phyloP scores from a whole-genome alignment of 2,329 filamentous ascomycete genomes.

The Alternaria incomplexa region DNA sequence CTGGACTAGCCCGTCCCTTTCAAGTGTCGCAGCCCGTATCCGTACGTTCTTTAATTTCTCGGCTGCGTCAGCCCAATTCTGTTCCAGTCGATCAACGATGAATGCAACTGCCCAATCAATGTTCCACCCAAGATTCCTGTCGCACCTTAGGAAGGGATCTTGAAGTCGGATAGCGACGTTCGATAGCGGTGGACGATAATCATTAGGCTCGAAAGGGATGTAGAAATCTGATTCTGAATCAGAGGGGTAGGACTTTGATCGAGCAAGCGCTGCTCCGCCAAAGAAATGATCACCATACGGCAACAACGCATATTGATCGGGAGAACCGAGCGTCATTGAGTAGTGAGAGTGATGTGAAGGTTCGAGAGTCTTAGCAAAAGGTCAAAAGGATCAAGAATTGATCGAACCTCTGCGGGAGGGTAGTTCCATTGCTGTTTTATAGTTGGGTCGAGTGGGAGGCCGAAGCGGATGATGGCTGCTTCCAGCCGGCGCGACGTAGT shows the following conservation, averaged over 20 bases:
- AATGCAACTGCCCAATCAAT: conserved; percentile 52
- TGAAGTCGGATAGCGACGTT: conserved; percentile 19
- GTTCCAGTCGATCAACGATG: conserved; percentile 41
- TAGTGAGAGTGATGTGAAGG: not conserved
- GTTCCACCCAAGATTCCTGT: conserved; percentile 46
- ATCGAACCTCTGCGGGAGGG: not conserved
- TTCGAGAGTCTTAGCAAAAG: not conserved
- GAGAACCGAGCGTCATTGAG: conserved; percentile 22
- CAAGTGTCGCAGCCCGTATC: conserved; percentile 15
- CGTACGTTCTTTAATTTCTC: conserved; percentile 25
- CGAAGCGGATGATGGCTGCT: not conserved
- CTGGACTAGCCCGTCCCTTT: conserved; percentile 19
- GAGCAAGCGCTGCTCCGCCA: conserved; percentile 1
- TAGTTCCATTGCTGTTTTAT: not conserved
- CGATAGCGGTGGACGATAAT: conserved; percentile 3
- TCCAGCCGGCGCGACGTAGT: not conserved
- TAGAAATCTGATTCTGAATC: conserved; percentile 27
- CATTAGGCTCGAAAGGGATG: conserved; percentile 1
- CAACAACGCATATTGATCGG: conserved; percentile 7
- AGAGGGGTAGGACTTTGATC: conserved; percentile 14
- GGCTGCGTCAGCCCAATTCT: conserved; percentile 22
- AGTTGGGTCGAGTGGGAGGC: not conserved
- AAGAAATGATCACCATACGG: conserved; percentile 15
- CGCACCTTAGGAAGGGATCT: conserved; percentile 27
- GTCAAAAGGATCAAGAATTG: not conserved